Evolutionary conservation across 2,329 filamentous ascomycete species (phyloP).

Genomic region (Didymella exigua): DNA sequence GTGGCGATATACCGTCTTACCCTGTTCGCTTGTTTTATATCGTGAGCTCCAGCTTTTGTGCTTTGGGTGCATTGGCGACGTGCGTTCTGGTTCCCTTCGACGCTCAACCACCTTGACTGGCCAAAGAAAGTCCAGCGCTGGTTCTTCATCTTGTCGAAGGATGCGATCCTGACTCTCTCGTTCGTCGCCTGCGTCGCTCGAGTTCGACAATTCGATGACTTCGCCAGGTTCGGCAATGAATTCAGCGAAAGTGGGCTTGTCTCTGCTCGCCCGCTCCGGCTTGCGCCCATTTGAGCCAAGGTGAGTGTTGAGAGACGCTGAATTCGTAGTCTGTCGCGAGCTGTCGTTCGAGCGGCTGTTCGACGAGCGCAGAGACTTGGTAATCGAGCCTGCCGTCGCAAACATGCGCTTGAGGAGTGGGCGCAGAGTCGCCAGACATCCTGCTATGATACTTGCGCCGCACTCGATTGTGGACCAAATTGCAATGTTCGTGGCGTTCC

Average conservation of each 20-base stretch:
- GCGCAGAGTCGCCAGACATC: slow-evolving; percentile 58
- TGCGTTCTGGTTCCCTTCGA: not conserved
- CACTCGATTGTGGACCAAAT: slow-evolving; percentile 49
- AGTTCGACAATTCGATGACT: slow-evolving; percentile 12
- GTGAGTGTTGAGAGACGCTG: not conserved
- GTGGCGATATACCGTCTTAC: not conserved
- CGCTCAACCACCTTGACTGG: slow-evolving; percentile 1
- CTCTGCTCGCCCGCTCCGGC: not conserved
- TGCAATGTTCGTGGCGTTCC: slow-evolving; percentile 53
- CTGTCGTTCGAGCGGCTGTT: not conserved
- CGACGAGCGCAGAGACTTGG: slow-evolving; percentile 8
- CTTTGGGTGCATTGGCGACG: slow-evolving; percentile 4
- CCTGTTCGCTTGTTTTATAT: not conserved
- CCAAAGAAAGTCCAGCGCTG: not conserved
- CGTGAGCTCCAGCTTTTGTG: slow-evolving; percentile 2
- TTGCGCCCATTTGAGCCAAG: not conserved
- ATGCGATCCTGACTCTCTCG: slow-evolving; percentile 14
- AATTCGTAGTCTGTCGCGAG: not conserved
- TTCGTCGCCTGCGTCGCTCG: not conserved
- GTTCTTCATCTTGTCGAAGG: not conserved
- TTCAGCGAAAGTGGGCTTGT: slow-evolving; percentile 8
- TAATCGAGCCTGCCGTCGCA: slow-evolving; percentile 5
- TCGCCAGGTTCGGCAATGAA: slow-evolving; percentile 7
- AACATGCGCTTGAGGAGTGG: slow-evolving; percentile 50
- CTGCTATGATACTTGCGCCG: slow-evolving; percentile 53